Conservation (phyloP, 441 rosid species). For the Euphorbia celastroides region DNA sequence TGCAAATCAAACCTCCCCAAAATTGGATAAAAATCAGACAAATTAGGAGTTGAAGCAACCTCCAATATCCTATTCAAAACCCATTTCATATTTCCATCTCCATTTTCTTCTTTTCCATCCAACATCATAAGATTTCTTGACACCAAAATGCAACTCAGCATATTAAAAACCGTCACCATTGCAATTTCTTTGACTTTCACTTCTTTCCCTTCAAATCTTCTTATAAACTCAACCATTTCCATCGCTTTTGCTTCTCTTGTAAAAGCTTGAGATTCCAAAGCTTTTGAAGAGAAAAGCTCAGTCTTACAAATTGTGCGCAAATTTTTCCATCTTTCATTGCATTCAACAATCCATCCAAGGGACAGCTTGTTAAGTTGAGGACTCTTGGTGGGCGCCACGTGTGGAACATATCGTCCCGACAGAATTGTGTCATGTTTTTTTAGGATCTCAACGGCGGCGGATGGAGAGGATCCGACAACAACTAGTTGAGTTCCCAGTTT, state of each 20-base stretch:
- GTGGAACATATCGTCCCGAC: constrained; percentile 33
- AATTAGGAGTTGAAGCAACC: constrained; percentile 28
- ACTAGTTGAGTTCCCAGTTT: constrained; percentile 32
- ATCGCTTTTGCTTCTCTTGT: constrained; percentile 23
- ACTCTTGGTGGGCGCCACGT: constrained; percentile 26
- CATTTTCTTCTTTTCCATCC: constrained; percentile 23
- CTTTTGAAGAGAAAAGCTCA: constrained; percentile 33
- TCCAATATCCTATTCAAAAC: constrained; percentile 22
- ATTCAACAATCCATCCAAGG: constrained; percentile 33
- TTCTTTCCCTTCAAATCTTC: constrained; percentile 27
- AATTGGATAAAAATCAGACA: constrained; percentile 34
- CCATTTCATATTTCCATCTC: constrained; percentile 19
- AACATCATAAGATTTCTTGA: constrained; percentile 32
- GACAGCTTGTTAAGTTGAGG: constrained; percentile 25
- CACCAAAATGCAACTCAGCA: constrained; percentile 27
- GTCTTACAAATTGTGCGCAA: constrained; percentile 23
- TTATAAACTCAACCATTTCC: constrained; percentile 27
- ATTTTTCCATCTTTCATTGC: constrained; percentile 32
- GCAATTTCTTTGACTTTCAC: constrained; percentile 30
- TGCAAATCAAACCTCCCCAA: constrained; percentile 32
- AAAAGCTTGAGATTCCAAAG: constrained; percentile 20
- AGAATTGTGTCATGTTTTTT: constrained; percentile 29
- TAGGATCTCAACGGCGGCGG: constrained; percentile 34
- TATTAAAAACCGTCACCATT: constrained; percentile 24
- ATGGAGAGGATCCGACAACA: constrained; percentile 32